These are phyloP conservation scores for Skeletonema menzelii DNA, from an alignment of 108 stramenopile species.

Conservation along the genomic window DNA sequence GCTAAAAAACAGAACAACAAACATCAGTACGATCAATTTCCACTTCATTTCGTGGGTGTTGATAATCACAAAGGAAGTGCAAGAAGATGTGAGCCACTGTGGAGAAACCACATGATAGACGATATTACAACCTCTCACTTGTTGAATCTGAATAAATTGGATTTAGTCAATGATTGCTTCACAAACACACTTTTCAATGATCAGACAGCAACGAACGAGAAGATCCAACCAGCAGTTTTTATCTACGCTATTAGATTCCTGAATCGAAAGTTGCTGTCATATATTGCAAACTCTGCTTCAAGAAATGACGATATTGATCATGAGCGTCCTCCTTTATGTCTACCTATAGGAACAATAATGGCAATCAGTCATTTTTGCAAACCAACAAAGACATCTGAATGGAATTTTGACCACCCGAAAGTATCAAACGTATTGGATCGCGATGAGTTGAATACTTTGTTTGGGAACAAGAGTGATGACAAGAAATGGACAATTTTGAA, in stretches of 20 bases:
- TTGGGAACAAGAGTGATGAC: slow-evolving; percentile 8
- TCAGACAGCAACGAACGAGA: not conserved
- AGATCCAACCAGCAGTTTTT: slow-evolving; percentile 13
- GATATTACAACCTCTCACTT: slow-evolving; percentile 40
- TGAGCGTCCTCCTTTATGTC: slow-evolving; percentile 8
- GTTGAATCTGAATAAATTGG: slow-evolving; percentile 57
- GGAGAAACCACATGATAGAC: slow-evolving; percentile 58
- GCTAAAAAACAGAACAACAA: not conserved
- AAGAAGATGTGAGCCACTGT: slow-evolving; percentile 52
- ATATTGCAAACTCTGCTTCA: slow-evolving; percentile 23
- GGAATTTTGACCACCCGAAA: slow-evolving; percentile 82
- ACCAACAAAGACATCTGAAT: slow-evolving; percentile 50
- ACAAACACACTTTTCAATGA: not conserved
- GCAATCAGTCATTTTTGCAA: slow-evolving; percentile 84
- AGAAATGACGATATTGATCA: not conserved
- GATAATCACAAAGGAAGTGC: slow-evolving; percentile 81
- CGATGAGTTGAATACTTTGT: slow-evolving; percentile 56
- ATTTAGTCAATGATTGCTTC: slow-evolving; percentile 30
- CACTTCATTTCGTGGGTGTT: slow-evolving; percentile 56
- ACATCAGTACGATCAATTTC: not conserved
- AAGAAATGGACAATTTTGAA: slow-evolving; percentile 62
- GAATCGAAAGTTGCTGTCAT: slow-evolving; percentile 55
- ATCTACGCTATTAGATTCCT: slow-evolving; percentile 75
- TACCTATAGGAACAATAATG: slow-evolving; percentile 54
- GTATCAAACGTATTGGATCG: slow-evolving; percentile 76